Evolutionary conservation across 768 basidiomycete species (phyloP).

Genomic region (Trametes gibbosa): DNA sequence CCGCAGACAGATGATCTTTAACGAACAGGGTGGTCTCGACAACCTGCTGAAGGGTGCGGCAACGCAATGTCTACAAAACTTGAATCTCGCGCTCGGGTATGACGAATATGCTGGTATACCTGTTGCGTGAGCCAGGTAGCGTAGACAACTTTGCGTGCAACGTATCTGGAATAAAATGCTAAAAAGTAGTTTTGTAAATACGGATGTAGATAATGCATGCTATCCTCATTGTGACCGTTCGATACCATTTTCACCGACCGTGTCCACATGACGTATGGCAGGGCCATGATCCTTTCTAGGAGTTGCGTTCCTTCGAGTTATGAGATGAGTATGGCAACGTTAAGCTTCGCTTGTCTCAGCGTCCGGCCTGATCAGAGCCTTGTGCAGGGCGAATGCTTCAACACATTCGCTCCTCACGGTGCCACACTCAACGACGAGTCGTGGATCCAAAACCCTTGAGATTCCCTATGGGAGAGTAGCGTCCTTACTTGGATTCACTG

Average conservation of each 20-base stretch:
- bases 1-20: neutral
- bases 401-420: too few relatives aligned
- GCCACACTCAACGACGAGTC: too few relatives aligned
- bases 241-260: too few relatives aligned
- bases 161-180: neutral
- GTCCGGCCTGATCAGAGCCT: too few relatives aligned
- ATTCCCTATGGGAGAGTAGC: too few relatives aligned
- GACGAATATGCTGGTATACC: slow-evolving; percentile 84
- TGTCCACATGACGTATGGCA: neutral
- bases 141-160: neutral
- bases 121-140: slow-evolving; percentile 22
- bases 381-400: too few relatives aligned
- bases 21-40: slow-evolving; percentile 85
- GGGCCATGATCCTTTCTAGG: too few relatives aligned
- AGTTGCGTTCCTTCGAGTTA: too few relatives aligned
- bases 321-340: too few relatives aligned
- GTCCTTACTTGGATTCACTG: too few relatives aligned
- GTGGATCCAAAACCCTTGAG: too few relatives aligned
- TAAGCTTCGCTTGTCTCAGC: too few relatives aligned
- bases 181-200: neutral
- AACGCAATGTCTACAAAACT: slow-evolving; percentile 94
- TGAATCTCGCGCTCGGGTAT: slow-evolving; percentile 86
- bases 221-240: neutral
- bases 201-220: neutral
- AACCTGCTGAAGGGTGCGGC: slow-evolving; percentile 98